Base-by-base conservation (phyloP, 2,329 filamentous ascomycete genomes). In the Aspergillus novoparasiticus region DNA sequence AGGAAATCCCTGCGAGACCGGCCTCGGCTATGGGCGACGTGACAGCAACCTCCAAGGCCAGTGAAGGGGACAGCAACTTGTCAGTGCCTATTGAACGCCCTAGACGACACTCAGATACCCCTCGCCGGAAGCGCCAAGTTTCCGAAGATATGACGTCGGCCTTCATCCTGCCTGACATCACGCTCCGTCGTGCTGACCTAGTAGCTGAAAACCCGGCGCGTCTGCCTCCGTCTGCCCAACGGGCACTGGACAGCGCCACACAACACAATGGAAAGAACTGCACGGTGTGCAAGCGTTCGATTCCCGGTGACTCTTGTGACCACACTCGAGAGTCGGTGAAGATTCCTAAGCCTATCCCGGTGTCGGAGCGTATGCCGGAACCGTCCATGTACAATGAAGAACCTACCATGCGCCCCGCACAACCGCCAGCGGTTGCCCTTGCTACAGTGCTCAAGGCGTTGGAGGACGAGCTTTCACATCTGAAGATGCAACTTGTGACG, bases 371-470 rank as follows among this genome's bases (percentile, higher is more conserved):
- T 57, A 82, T 81, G 75, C 76, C 78, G 30, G 71, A 75, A 59
- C 71, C 75, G 16, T 74, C 76, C 4, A 57, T 69, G 6, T 82
- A 86, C 64, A 82, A 86, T 56, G 81, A 83, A n/a, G 85, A 87
- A 58, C 84, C 84, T 0, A 89, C 87, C 0, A 73, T 89, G 54
- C 85, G 87, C 0, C 87, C 82, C 6, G 84, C 89, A 1, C 89
- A 92, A 72, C 81, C 87, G 1, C 92, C 92, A 0, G 87, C 86
- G 5, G 79, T 89, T 50, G 92, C 93, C 11, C 86, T 97, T 28
- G 90, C 91, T 9, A 87, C 89, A n/a, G 91, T 96, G 26, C 89
- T 96, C 75, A 95, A 96, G 78, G 86, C 88, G 9, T 81, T 96
- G 4, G 84, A 92, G 69, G 92, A 96, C 73, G 93, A 97, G 76